Base-by-base conservation (phyloP, 176 grass and related monocot genomes). In the Triticum dicoccoides region DNA sequence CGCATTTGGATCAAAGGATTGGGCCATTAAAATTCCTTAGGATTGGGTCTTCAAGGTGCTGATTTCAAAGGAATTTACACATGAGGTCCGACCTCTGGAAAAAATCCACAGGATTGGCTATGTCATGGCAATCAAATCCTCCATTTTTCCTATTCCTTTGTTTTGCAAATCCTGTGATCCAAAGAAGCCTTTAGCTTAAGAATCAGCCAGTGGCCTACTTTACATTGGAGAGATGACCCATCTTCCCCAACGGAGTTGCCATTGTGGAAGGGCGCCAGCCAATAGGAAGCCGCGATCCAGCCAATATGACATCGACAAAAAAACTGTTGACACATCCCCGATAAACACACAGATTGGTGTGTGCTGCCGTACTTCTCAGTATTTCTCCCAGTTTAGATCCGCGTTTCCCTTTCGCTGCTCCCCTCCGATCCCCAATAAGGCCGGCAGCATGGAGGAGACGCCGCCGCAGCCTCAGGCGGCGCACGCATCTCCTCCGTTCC, bases 371-470 rank as follows among this genome's bases (percentile, higher is more conserved):
- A 4, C 8, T 38, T 84, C 25, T 30, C 11, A 34, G 20, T 6
- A 11, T 65, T 41, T 52, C 49, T 52, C 49, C 24, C 39, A 70
- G 59, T 9, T 38, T 42, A 85, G 89, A 88, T 91, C 89, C 37
- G 42, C 89, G 29, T 77, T 21, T 67, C 73, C 37, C 52, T 24
- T 38, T 79, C 79, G 64, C 39, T 15, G 47, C 61, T 47, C 80
- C 12, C 85, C 77, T 11, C 61, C 70, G 88, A 61, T 69, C 79
- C 23, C 30, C 39, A 5, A 9, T 64, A 65, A 70, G 44, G 87
- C n/a, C 80, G 80, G 67, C 69, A 91, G 67, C 69, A 91, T 88
- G 89, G 85, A 88, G 82, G 89, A 91, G 69, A 81, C 85, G 89
- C 61, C 89, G 85, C 80, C 89, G 71, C 83, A 24, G 84, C 84